Percentiles rank a stretch among this genome's conserved stretches.
phyloP scores from a whole-genome alignment of 176 grass and related monocot genomes.

The Juncus effusus region DNA sequence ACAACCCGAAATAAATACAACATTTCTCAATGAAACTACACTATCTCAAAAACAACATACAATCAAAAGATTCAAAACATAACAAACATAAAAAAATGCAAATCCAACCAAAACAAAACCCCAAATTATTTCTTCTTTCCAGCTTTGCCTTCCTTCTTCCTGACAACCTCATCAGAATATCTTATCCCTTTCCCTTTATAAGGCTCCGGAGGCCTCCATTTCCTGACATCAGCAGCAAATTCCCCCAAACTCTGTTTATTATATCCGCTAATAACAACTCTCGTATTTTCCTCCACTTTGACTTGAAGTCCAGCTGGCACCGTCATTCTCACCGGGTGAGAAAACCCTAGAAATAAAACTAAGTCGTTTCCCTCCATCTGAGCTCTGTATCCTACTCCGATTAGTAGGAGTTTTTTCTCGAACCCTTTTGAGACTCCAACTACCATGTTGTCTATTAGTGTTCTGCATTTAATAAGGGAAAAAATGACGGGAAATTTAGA shows the following conservation, averaged over 20 bases:
- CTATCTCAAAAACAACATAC: not conserved
- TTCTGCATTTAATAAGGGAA: conserved; percentile 43
- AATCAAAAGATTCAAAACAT: conserved; percentile 11
- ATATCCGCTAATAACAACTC: conserved; percentile 70
- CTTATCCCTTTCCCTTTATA: conserved; percentile 97
- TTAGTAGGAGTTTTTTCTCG: conserved; percentile 74
- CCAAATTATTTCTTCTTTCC: conserved; percentile 89
- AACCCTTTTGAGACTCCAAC: conserved; percentile 95
- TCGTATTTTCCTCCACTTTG: conserved; percentile 91
- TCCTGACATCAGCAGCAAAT: conserved; percentile 79
- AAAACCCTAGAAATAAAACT: conserved; percentile 86
- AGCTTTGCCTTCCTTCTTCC: conserved; percentile 95
- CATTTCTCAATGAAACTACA: too few relatives aligned
- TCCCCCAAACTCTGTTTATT: conserved; percentile 75
- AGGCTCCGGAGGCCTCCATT: conserved; percentile 93
- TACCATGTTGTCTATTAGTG: conserved; percentile 82
- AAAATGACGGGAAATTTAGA: too few relatives aligned
- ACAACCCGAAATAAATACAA: too few relatives aligned
- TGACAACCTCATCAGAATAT: conserved; percentile 66
- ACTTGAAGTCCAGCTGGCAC: conserved; percentile 71
- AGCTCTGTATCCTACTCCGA: conserved; percentile 88
- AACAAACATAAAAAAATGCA: conserved; percentile 11
- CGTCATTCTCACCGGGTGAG: conserved; percentile 78
- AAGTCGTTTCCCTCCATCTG: conserved; percentile 78
- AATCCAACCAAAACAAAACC: not conserved